Percentiles rank a stretch among this genome's conserved stretches.
These are phyloP conservation scores for Colletotrichum liriopes DNA, from an alignment of 2,329 filamentous ascomycete species.

Conservation along the genomic window DNA sequence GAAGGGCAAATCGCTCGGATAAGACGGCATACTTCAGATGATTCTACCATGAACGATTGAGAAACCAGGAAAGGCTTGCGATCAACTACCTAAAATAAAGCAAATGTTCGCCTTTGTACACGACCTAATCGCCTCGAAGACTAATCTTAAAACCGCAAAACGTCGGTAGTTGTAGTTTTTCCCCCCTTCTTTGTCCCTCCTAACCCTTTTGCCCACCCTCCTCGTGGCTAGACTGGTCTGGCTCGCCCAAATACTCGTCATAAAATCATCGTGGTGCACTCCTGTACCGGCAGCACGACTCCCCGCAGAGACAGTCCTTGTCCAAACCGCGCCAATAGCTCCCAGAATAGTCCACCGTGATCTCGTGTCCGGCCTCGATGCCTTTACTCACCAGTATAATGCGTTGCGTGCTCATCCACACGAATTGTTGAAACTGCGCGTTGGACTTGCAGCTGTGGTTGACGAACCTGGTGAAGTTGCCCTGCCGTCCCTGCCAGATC, in stretches of 20 bases:
- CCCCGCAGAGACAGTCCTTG: conserved; percentile 69
- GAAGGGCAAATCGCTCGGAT: not conserved
- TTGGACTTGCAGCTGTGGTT: conserved; percentile 74
- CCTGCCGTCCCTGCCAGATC: conserved; percentile 70
- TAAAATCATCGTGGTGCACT: conserved; percentile 10
- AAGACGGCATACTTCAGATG: not conserved
- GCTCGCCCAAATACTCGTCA: not conserved
- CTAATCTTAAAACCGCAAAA: conserved; percentile 26
- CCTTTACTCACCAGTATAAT: conserved; percentile 71
- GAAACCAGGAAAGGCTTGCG: conserved; percentile 1
- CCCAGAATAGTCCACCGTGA: conserved; percentile 73
- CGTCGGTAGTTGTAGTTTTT: not conserved
- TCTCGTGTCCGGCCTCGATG: conserved; percentile 66
- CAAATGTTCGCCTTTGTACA: not conserved
- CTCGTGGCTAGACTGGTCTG: not conserved
- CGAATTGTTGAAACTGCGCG: conserved; percentile 69
- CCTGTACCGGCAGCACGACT: conserved; percentile 65
- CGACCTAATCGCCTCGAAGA: not conserved
- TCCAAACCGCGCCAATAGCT: conserved; percentile 71
- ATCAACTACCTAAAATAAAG: conserved; percentile 3
- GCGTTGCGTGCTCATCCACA: conserved; percentile 69
- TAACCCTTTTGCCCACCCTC: not conserved
- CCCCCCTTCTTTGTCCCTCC: not conserved
- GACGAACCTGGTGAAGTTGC: conserved; percentile 72
- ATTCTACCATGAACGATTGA: not conserved